Percentiles rank a stretch among this genome's conserved stretches.
These are phyloP conservation scores for Lepiota brunneoincarnata DNA, from an alignment of 768 basidiomycete species.

Conservation along the genomic window DNA sequence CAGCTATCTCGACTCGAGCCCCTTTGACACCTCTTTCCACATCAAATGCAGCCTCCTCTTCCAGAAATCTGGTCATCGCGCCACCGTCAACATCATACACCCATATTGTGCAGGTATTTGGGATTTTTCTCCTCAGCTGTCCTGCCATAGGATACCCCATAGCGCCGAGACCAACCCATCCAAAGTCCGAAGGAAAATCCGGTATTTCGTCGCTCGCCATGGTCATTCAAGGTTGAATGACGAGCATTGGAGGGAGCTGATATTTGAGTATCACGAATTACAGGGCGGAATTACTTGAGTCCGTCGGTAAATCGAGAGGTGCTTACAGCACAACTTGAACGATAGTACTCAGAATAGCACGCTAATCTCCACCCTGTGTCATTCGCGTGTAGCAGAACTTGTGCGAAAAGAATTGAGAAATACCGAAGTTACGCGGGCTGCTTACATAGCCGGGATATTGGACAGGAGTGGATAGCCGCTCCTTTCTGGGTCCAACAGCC, in stretches of 20 bases:
- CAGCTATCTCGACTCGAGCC: conserved; percentile 18
- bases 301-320: too few relatives aligned
- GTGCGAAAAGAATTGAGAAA: too few relatives aligned
- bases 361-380: too few relatives aligned
- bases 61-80: conserved; percentile 25
- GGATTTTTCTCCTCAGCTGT: conserved; percentile 30
- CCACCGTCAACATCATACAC: conserved; percentile 34
- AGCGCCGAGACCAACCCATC: conserved; percentile 41
- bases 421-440: too few relatives aligned
- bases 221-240: neutral
- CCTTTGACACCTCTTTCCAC: conserved; percentile 1
- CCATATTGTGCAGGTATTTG: conserved; percentile 20
- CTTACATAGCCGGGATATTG: too few relatives aligned
- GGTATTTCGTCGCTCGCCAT: conserved; percentile 4
- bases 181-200: conserved; percentile 18
- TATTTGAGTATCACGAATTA: neutral
- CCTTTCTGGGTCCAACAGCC: too few relatives aligned
- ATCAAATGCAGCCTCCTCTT: conserved; percentile 14
- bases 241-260: neutral
- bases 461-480: too few relatives aligned
- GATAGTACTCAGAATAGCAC: too few relatives aligned
- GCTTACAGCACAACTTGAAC: too few relatives aligned
- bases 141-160: conserved; percentile 45
- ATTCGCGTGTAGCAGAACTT: too few relatives aligned
- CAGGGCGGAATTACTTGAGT: neutral